Evolutionary conservation across 2,329 filamentous ascomycete genomes (phyloP).

Genomic region (Exophiala bonariae): DNA sequence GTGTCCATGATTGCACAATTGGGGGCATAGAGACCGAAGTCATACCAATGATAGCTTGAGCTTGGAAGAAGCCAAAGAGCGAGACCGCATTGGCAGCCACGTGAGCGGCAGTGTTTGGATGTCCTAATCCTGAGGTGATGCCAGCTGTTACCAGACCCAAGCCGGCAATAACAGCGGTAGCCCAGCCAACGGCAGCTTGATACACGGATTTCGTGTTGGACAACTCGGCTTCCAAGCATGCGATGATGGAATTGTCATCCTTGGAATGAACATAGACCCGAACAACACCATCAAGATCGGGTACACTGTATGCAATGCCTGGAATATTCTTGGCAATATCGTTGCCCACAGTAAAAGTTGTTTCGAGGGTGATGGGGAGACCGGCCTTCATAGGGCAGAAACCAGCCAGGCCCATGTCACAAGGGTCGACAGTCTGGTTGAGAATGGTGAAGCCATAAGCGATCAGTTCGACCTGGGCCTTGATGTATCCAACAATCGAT

Average conservation of each 20-base stretch:
- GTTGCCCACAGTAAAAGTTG: conserved; percentile 62
- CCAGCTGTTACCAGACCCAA: conserved; percentile 81
- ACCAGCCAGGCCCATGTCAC: conserved; percentile 66
- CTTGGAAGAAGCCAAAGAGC: conserved; percentile 93
- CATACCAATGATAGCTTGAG: conserved; percentile 87
- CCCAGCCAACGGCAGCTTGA: conserved; percentile 84
- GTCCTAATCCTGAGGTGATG: conserved; percentile 83
- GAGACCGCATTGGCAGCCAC: conserved; percentile 91
- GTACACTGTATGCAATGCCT: conserved; percentile 83
- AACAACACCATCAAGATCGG: conserved; percentile 85
- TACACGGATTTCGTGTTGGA: conserved; percentile 94
- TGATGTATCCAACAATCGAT: conserved; percentile 78
- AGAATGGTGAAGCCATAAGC: conserved; percentile 81
- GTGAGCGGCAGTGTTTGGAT: conserved; percentile 91
- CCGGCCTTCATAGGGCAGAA: conserved; percentile 91
- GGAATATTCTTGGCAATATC: conserved; percentile 68
- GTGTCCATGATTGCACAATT: conserved; percentile 88
- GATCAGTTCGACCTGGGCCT: conserved; percentile 71
- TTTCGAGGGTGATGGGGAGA: conserved; percentile 69
- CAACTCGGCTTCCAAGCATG: conserved; percentile 83
- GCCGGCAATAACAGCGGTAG: conserved; percentile 82
- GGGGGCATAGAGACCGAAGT: conserved; percentile 79
- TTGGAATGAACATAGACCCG: conserved; percentile 77
- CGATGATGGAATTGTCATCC: conserved; percentile 63
- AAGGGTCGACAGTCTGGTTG: conserved; percentile 71